Evolutionary conservation across 441 rosid species (phyloP), one percentile per base, ranked within the genome.

Genomic region (Erysimum cheiri): DNA sequence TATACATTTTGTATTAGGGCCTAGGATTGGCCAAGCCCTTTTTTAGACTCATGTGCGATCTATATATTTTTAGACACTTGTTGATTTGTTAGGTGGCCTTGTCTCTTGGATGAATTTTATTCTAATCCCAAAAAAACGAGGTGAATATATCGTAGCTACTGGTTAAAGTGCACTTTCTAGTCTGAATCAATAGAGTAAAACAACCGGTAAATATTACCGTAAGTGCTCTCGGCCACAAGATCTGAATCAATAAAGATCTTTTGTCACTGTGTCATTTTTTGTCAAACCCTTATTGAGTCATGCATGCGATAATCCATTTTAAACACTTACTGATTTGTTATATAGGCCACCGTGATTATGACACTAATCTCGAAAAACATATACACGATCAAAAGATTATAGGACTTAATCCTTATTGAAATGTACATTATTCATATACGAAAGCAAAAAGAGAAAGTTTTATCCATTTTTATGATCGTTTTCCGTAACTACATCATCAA

Each of bases 11-110:
- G 43, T 61, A 40, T 39, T 67, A 35, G 58, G 55, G 67, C 49
- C 74, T 68, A 61, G 33, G 17, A 67, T 68, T 74, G 58, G 69
- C 39, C 59, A 68, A 54, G 29, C 14, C 58, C 70, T 46, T 44
- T 66, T 63, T 15, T 61, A 74, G 70, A 62, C 74, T 74, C 74
- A 74, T 74, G 74, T 74, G 78, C 70, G 6, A 47, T 55, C 65
- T 74, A 74, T 22, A n/a, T n/a, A 26, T 62, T 61, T 62, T 4
- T 8, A 12, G 35, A 22, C 59, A 29, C 40, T 56, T 33, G 52
- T 10, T 68, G 65, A 61, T 68, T 44, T 46, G 60, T 55, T 74
- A 61, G 74, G 74, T 69, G 60, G 60, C 48, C 5, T 60, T 74
- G 73, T 74, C 64, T 41, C 17, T 41, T 40, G 32, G 36, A 60